Base-by-base conservation (phyloP, 1,284 basidiomycete genomes). In the Puccinia coronata region DNA sequence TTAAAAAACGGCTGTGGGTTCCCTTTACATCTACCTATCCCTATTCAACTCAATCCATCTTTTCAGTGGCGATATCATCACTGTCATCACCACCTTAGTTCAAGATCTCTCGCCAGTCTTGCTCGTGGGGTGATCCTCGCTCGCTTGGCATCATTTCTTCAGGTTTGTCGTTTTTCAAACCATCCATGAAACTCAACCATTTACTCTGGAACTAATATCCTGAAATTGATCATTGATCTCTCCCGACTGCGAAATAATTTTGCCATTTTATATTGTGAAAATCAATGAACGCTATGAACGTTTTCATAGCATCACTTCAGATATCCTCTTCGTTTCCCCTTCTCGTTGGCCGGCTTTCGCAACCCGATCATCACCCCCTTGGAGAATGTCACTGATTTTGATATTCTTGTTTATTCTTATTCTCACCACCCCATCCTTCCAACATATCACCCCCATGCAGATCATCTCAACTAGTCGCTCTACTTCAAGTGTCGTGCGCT, bases 1-100 rank as follows among this genome's bases (percentile, higher is more conserved):
- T 70, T 31, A 51, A 51, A 31, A 41, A 70, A 70, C 67, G 67
- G 20, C 49, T 70, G 67, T 70, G 43, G 43, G 67, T 70, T 51
- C 67, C 61, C 28, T 63, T 31, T 51, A 47, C 43, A 28, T 31
- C 51, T 70, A 49, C 43, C 39, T 65, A 39, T 34, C 41, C 41
- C n/a, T 25, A 49, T 34, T 11, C 41, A 36, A 70, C 49, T 31
- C 34, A 18, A 18, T 39, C 47, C 39, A 69, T 41, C 39, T 20
- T n/a, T n/a, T 47, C 43, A 18, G 39, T 12, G 47, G 36, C 39
- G n/a, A 23, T 39, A 25, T 69, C 25, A 43, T 28, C 39, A 20
- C 34, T 41, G n/a, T 34, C 39, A 65, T 65, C 61, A 65, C 41
- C 28, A 63, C 36, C 16, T 39, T 31, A 67, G 39, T 43, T 39